These are phyloP conservation scores for Acacia confusa DNA, from an alignment of 306 rosid species.

Conservation along the genomic window DNA sequence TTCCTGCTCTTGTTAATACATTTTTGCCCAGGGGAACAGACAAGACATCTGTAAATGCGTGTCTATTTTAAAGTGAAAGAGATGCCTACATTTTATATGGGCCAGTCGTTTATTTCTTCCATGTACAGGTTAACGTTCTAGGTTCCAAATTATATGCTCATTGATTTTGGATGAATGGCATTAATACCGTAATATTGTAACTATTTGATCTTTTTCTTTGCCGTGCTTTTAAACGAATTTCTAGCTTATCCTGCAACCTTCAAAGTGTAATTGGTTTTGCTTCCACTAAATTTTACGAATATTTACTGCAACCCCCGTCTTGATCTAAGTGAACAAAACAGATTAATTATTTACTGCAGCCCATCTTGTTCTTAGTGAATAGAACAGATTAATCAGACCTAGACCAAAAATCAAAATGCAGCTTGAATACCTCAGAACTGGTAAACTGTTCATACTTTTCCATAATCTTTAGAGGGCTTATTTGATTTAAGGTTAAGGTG, in stretches of 20 bases:
- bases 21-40: slow-evolving; percentile 8
- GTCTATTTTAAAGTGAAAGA: background rate
- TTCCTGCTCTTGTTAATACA: slow-evolving; percentile 29
- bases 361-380: background rate
- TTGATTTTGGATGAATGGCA: background rate
- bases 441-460: background rate
- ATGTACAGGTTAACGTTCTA: too few relatives aligned
- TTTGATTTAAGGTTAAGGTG: too few relatives aligned
- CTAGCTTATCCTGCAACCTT: too few relatives aligned
- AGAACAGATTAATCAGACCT: background rate
- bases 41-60: slow-evolving; percentile 23
- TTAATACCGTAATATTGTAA: background rate
- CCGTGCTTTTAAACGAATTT: background rate
- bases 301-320: too few relatives aligned
- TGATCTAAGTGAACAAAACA: too few relatives aligned
- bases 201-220: too few relatives aligned
- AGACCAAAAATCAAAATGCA: background rate
- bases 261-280: too few relatives aligned
- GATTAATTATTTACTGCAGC: too few relatives aligned
- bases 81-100: background rate
- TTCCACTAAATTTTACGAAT: too few relatives aligned
- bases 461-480: background rate
- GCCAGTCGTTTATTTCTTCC: background rate
- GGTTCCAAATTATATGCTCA: background rate
- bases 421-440: background rate